Evolutionary conservation across 2,329 filamentous ascomycete genomes (phyloP), one percentile per base, ranked within the genome.

Genomic region (Colletotrichum magnum): DNA sequence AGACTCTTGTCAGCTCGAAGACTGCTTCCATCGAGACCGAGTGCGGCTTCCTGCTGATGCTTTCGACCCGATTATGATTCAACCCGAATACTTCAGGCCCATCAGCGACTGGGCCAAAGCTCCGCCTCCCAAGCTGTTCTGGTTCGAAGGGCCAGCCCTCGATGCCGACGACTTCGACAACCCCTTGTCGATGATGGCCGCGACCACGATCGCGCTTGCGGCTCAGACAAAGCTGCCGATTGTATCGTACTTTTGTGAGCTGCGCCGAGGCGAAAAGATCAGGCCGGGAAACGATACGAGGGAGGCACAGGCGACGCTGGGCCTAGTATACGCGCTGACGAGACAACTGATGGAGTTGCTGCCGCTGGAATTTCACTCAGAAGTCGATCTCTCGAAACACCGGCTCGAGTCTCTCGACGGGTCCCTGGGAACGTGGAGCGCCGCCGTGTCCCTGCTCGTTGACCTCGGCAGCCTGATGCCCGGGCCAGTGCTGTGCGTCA

Each of bases 161-260:
- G 48, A 58, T 1, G 48, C 51, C 0, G 60, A 58, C 3, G 59
- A 68, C 2, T 41, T 41, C 4, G 52, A 70, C 10, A 73, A 71
- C 16, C 63, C 69, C 0, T 15, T 73, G 2, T 63, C 67, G 5
- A 62, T 63, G 47, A 58, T 72, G 5, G 67, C 65, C 3, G 70
- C 70, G 1, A 68, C 39, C 1, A 5, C 70, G 0, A 45, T 74
- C 9, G 56, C 28, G 1, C 50, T 73, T 6, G 65, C 71, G 0
- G 56, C 45, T 2, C 24, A n/a, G 13, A 56, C 51, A 1, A 18
- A 53, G 3, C 3, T 72, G 6, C 58, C 63, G 3, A 58, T 69
- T 0, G 12, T 74, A 2, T 75, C 74, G 0, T 74, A 73, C 48
- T 74, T 74, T 53, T 73, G 73, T 39, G 57, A 73, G 15, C 63